phyloP scores from a whole-genome alignment of 805 yeast genomes.

The Tetrapisispora taiwanensis region DNA sequence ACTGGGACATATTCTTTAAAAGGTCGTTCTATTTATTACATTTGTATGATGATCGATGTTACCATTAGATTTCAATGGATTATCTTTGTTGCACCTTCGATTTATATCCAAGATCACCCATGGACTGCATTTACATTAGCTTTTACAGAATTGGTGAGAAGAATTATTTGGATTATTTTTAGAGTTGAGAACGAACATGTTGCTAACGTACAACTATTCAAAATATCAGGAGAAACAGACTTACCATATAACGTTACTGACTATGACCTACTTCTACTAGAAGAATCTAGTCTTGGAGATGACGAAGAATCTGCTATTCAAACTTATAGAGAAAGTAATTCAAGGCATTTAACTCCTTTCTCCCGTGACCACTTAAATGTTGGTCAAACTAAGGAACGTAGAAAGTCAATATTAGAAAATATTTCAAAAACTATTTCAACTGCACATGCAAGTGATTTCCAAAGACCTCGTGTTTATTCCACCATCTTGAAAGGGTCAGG shows the following conservation, averaged over 20 bases:
- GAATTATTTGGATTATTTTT: conserved; percentile 84
- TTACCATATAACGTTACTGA: conserved; percentile 47
- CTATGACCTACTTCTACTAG: neutral
- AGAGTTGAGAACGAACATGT: conserved; percentile 96
- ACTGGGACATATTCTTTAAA: conserved; percentile 21
- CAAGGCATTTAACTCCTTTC: neutral
- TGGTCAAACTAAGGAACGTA: conserved; percentile 4
- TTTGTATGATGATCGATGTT: conserved; percentile 65
- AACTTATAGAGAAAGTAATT: neutral
- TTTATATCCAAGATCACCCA: conserved; percentile 77
- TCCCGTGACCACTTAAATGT: neutral
- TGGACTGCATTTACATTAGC: conserved; percentile 77
- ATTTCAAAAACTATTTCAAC: conserved; percentile 42
- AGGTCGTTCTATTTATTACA: conserved; percentile 47
- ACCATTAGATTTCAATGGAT: conserved; percentile 84
- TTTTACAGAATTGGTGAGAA: conserved; percentile 66
- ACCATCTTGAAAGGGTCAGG: conserved; percentile 2
- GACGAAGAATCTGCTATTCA: neutral
- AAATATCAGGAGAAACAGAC: conserved; percentile 82
- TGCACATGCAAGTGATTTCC: conserved; percentile 83
- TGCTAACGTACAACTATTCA: conserved; percentile 71
- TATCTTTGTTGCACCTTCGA: conserved; percentile 68
- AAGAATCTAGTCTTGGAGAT: neutral
- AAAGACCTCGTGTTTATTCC: conserved; percentile 36
- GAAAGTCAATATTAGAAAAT: conserved; percentile 14